phyloP scores from a whole-genome alignment of 768 basidiomycete species.

The Rhizopogon rudus region DNA sequence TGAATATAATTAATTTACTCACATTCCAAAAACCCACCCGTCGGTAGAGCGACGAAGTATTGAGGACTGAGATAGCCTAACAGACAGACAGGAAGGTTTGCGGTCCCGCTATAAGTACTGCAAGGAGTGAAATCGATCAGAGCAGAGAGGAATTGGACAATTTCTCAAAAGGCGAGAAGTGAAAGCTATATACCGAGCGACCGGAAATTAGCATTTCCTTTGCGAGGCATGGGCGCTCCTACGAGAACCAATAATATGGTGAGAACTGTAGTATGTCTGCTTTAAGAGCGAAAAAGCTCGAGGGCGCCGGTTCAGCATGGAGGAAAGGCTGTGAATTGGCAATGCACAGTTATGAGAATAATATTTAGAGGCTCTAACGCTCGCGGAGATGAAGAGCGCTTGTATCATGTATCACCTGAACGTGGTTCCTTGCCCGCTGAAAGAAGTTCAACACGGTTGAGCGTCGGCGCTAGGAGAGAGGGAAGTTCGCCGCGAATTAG shows the following conservation, averaged over 20 bases:
- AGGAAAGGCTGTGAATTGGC: slow-evolving; percentile 4
- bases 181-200: slow-evolving; percentile 24
- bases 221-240: slow-evolving; percentile 4
- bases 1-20: not conserved
- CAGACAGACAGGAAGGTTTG: not conserved
- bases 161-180: not conserved
- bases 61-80: not conserved
- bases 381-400: not conserved
- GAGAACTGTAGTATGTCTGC: not conserved
- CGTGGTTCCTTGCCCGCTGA: not conserved
- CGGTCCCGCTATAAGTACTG: not conserved
- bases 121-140: not conserved
- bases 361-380: not conserved
- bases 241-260: slow-evolving; percentile 13
- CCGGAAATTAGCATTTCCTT: slow-evolving; percentile 22
- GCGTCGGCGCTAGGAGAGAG: not conserved
- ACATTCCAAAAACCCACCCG: not conserved
- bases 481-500: not conserved
- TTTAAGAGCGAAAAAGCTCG: not conserved
- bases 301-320: not conserved
- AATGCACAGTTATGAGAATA: slow-evolving; percentile 4
- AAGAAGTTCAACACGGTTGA: not conserved
- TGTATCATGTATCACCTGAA: not conserved
- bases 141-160: not conserved
- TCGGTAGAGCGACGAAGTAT: not conserved